These are phyloP conservation scores for Dioscorea cayenensis DNA, from an alignment of 116 monocot genomes.

Conservation along the genomic window DNA sequence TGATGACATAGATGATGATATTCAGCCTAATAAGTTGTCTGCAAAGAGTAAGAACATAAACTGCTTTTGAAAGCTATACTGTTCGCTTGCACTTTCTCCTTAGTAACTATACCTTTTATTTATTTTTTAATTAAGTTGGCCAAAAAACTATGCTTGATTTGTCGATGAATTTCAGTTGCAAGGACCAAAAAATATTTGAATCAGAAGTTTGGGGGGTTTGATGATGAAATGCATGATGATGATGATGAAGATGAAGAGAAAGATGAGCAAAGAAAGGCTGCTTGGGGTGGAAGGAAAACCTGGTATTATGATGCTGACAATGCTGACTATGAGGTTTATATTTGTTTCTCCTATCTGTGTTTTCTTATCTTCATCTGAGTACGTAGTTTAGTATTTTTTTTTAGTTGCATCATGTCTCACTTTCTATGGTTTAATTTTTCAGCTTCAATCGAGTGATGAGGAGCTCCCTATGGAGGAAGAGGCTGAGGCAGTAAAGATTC, in stretches of 20 bases:
- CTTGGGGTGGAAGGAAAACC: constrained; percentile 60
- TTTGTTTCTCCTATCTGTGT: not conserved
- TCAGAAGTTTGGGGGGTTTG: constrained; percentile 55
- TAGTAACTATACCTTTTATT: no score
- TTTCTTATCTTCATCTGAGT: not conserved
- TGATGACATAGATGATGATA: not conserved
- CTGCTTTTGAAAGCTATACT: not conserved
- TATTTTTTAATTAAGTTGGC: not conserved
- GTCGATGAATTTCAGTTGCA: constrained; percentile 35
- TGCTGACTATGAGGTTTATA: constrained; percentile 52
- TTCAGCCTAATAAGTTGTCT: constrained; percentile 13
- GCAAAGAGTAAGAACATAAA: constrained; percentile 26
- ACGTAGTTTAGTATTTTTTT: not conserved
- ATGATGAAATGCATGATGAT: constrained; percentile 55
- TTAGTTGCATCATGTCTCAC: not conserved
- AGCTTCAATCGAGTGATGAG: constrained; percentile 82
- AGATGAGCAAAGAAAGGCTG: constrained; percentile 36
- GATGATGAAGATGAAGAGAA: constrained; percentile 22
- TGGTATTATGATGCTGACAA: constrained; percentile 71
- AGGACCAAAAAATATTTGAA: constrained; percentile 63
- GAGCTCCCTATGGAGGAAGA: constrained; percentile 68
- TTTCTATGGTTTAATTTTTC: constrained; percentile 14
- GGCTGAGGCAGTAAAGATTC: constrained; percentile 57
- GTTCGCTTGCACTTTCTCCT: not conserved
- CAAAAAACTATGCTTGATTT: not conserved